Evolutionary conservation across 106 monocot genomes (phyloP).

Genomic region (Dendrobium huoshanense): DNA sequence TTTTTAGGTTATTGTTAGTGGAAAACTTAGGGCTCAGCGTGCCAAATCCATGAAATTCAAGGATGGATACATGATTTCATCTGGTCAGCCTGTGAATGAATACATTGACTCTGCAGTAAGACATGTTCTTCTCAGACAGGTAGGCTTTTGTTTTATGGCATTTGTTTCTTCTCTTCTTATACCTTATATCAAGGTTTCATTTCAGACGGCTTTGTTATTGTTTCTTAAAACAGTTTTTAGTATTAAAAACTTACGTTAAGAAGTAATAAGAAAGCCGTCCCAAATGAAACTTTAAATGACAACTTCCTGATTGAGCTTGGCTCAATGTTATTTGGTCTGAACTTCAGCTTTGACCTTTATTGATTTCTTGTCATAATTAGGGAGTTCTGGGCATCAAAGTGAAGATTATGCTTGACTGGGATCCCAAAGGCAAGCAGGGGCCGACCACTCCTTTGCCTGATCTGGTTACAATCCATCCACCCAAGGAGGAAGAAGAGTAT

Average conservation of each 20-base stretch:
- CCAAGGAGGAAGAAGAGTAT: constrained; percentile 49
- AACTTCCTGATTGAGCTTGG: too few species aligned
- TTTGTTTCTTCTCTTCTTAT: too few species aligned
- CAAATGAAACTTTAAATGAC: too few species aligned
- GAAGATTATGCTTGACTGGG: constrained; percentile 55
- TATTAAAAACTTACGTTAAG: too few species aligned
- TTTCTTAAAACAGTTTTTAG: too few species aligned
- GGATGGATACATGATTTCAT: constrained; percentile 77
- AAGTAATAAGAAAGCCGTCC: too few species aligned
- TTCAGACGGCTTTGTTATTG: too few species aligned
- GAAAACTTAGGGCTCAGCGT: constrained; percentile 60
- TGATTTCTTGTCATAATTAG: background rate
- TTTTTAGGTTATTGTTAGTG: constrained; percentile 37
- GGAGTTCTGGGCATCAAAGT: constrained; percentile 61
- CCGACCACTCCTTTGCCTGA: constrained; percentile 46
- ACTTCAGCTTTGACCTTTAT: too few species aligned
- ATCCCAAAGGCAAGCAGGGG: constrained; percentile 50
- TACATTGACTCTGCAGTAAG: constrained; percentile 71
- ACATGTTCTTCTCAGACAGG: constrained; percentile 54
- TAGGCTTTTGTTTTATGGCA: too few species aligned
- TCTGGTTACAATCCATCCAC: constrained; percentile 39
- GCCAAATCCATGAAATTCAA: constrained; percentile 79
- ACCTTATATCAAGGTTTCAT: too few species aligned
- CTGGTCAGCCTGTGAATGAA: constrained; percentile 61
- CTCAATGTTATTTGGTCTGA: too few species aligned